Evolutionary conservation across 164 flowering plant genomes (phyloP).

Genomic region (Kingdonia uniflora): DNA sequence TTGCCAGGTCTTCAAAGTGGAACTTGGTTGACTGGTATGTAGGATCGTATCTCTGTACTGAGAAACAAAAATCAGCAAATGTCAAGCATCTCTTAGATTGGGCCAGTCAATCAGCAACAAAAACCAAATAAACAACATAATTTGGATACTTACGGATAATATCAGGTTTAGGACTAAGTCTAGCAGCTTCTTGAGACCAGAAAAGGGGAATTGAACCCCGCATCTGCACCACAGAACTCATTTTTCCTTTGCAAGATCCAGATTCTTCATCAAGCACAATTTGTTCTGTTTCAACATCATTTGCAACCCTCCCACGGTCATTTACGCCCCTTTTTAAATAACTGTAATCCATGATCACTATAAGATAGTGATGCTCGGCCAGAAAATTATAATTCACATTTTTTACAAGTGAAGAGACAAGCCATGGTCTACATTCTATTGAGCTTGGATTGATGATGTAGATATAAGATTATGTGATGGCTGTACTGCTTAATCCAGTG

Average conservation of each 20-base stretch:
- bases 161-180: slow-evolving; percentile 97
- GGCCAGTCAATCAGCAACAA: background rate
- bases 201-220: slow-evolving; percentile 98
- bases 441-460: too few relatives aligned
- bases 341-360: slow-evolving; percentile 24
- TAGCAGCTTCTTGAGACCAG: slow-evolving; percentile 98
- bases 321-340: slow-evolving; percentile 95
- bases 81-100: slow-evolving; percentile 6
- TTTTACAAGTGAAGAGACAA: too few relatives aligned
- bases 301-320: slow-evolving; percentile 95
- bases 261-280: slow-evolving; percentile 91
- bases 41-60: slow-evolving; percentile 97
- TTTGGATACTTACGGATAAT: slow-evolving; percentile 56
- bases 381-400: too few relatives aligned
- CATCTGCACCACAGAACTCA: slow-evolving; percentile 99
- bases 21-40: slow-evolving; percentile 87
- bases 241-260: slow-evolving; percentile 83
- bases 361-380: too few relatives aligned
- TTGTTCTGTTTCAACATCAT: slow-evolving; percentile 99
- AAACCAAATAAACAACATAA: background rate
- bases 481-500: too few relatives aligned
- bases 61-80: slow-evolving; percentile 8
- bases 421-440: too few relatives aligned
- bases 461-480: too few relatives aligned
- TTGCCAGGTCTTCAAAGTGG: slow-evolving; percentile 89